Evolutionary conservation across 305 asterid genomes (phyloP).

Genomic region (Caryopteris hybrid): DNA sequence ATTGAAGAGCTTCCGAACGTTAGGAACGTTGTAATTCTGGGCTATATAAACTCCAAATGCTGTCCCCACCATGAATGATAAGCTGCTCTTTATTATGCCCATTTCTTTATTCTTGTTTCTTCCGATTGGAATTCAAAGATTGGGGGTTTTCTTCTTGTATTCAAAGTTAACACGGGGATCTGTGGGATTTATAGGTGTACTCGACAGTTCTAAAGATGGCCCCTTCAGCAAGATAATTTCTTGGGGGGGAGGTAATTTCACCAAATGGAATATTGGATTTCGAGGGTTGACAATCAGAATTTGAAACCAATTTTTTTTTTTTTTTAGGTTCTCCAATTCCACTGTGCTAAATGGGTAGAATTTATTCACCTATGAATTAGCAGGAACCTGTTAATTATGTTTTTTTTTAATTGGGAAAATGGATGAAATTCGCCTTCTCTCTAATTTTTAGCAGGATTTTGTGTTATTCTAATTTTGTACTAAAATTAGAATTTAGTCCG

Average conservation of each 20-base stretch:
- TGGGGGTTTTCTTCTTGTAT: neutral
- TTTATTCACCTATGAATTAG: too few species aligned
- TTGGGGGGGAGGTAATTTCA: slow-evolving; percentile 7
- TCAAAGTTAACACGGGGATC: neutral
- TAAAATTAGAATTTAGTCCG: too few species aligned
- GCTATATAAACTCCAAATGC: slow-evolving; percentile 64
- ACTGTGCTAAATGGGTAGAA: too few species aligned
- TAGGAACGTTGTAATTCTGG: slow-evolving; percentile 84
- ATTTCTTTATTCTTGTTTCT: slow-evolving; percentile 17
- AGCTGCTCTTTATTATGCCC: slow-evolving; percentile 52
- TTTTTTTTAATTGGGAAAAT: too few species aligned
- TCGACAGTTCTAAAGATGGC: neutral
- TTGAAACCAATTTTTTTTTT: too few species aligned
- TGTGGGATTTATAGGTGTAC: neutral
- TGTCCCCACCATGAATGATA: slow-evolving; percentile 56
- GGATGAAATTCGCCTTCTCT: too few species aligned
- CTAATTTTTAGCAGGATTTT: too few species aligned
- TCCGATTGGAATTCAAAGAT: neutral
- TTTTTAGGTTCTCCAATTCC: too few species aligned
- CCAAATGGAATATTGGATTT: neutral
- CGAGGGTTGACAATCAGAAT: too few species aligned
- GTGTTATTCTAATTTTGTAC: too few species aligned
- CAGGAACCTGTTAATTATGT: too few species aligned
- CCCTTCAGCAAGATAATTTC: slow-evolving; percentile 10
- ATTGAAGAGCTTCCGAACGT: slow-evolving; percentile 47